Percentiles rank a stretch among this genome's conserved stretches.
These are phyloP conservation scores for Entrophospora sp. DNA, from an alignment of 192 early-diverging fungal genomes.

Conservation along the genomic window DNA sequence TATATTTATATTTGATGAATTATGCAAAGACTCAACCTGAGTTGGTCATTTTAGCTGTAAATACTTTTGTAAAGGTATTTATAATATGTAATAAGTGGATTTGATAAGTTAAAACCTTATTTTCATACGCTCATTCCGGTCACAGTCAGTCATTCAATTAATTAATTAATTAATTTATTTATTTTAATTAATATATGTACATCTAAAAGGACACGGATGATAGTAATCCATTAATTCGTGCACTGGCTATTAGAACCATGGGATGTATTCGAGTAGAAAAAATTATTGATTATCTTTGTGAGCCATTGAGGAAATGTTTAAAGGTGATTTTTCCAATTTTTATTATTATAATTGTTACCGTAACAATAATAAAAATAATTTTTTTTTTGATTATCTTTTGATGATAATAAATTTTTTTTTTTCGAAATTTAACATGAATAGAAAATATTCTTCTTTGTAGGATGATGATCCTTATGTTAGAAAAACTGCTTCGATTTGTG, in stretches of 20 bases:
- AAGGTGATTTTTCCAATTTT: conserved; percentile 27
- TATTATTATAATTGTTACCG: too few species aligned
- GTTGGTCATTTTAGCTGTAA: conserved; percentile 91
- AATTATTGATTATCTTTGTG: conserved; percentile 87
- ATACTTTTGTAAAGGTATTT: conserved; percentile 88
- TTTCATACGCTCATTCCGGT: too few species aligned
- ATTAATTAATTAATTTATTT: not conserved
- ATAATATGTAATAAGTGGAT: not conserved
- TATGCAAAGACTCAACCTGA: conserved; percentile 96
- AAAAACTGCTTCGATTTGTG: conserved; percentile 94
- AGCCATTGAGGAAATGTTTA: conserved; percentile 85
- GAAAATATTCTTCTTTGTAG: conserved; percentile 22
- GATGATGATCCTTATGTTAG: conserved; percentile 96
- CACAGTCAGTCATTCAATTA: too few species aligned
- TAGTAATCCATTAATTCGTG: conserved; percentile 87
- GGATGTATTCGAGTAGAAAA: conserved; percentile 93
- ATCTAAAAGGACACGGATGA: conserved; percentile 80
- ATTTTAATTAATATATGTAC: not conserved
- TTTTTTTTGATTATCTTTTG: too few species aligned
- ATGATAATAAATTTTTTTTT: not conserved
- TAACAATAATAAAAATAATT: too few species aligned
- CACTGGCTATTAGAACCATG: conserved; percentile 97
- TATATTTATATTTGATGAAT: conserved; percentile 97
- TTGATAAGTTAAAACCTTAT: too few species aligned
- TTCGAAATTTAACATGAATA: not conserved